phyloP scores from a whole-genome alignment of 306 rosid species.

The Fragaria nilgerrensis region DNA sequence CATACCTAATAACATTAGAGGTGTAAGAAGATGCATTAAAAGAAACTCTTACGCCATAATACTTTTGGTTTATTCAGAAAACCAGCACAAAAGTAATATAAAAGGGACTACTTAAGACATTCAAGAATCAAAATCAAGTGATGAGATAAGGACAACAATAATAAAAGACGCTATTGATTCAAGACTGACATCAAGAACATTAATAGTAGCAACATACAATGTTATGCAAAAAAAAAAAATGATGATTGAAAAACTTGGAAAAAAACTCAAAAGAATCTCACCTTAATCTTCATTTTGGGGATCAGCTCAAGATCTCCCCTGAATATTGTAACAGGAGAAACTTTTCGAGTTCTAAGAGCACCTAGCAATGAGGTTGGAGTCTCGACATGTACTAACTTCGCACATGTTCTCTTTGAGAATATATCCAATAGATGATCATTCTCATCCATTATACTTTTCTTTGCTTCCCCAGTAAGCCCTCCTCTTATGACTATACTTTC shows the following conservation, averaged over 20 bases:
- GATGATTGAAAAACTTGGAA: slow-evolving; percentile 15
- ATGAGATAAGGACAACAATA: not conserved
- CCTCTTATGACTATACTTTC: slow-evolving; percentile 78
- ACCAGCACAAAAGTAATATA: not conserved
- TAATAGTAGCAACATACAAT: not conserved
- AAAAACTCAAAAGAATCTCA: slow-evolving; percentile 32
- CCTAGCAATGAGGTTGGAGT: slow-evolving; percentile 69
- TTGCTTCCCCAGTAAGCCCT: slow-evolving; percentile 40
- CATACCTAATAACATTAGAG: slow-evolving; percentile 53
- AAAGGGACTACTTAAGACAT: not conserved
- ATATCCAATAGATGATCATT: slow-evolving; percentile 61
- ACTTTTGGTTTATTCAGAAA: not conserved
- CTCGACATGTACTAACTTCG: slow-evolving; percentile 65
- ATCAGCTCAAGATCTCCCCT: slow-evolving; percentile 83
- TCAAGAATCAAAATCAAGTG: slow-evolving; percentile 3
- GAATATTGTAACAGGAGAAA: slow-evolving; percentile 66
- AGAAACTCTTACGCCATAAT: not conserved
- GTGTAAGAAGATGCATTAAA: slow-evolving; percentile 10
- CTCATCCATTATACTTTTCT: slow-evolving; percentile 59
- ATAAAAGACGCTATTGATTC: not conserved
- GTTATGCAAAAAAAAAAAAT: not conserved
- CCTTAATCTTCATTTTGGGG: slow-evolving; percentile 75
- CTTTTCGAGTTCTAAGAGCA: slow-evolving; percentile 70
- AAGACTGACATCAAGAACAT: not conserved
- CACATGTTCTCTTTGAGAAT: slow-evolving; percentile 64